Percentiles rank a stretch among this genome's conserved stretches.
Evolutionary conservation across 176 grass and related monocot genomes (phyloP).

Genomic region (Zizania latifolia): DNA sequence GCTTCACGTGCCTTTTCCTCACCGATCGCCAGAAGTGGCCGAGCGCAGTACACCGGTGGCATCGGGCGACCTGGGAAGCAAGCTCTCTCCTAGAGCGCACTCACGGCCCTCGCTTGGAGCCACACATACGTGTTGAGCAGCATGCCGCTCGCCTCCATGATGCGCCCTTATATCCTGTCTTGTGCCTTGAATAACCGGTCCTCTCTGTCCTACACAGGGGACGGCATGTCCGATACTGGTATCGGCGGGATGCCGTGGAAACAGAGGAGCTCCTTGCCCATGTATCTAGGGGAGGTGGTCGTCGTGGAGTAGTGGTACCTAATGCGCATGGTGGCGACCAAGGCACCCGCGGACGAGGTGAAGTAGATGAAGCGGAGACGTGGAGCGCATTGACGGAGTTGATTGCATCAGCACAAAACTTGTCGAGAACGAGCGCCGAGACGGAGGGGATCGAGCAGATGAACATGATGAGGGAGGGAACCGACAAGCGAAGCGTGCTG

Average conservation of each 20-base stretch:
- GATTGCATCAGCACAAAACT: constrained; percentile 19
- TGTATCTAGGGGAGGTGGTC: neutral
- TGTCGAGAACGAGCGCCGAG: constrained; percentile 21
- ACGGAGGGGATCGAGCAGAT: neutral
- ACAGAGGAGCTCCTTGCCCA: constrained; percentile 11
- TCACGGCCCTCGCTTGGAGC: constrained; percentile 3
- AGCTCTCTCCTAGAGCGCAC: neutral
- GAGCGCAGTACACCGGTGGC: neutral
- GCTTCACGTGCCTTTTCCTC: neutral
- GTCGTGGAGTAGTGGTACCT: neutral
- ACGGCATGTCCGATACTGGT: constrained; percentile 4
- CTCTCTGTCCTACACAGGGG: neutral
- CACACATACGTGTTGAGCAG: constrained; percentile 31
- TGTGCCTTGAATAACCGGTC: neutral
- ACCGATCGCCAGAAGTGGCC: neutral
- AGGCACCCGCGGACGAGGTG: constrained; percentile 2
- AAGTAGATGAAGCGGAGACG: constrained; percentile 21
- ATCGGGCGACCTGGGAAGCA: neutral
- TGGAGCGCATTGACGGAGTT: neutral
- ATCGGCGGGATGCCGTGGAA: constrained; percentile 24
- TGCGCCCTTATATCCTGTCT: neutral
- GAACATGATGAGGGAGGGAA: neutral
- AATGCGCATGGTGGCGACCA: constrained; percentile 15
- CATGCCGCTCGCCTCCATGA: constrained; percentile 1
- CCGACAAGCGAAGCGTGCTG: neutral